Percentiles rank a stretch among this genome's conserved stretches.
Evolutionary conservation across 306 rosid genomes (phyloP).

Genomic region (Citrullus amarus): DNA sequence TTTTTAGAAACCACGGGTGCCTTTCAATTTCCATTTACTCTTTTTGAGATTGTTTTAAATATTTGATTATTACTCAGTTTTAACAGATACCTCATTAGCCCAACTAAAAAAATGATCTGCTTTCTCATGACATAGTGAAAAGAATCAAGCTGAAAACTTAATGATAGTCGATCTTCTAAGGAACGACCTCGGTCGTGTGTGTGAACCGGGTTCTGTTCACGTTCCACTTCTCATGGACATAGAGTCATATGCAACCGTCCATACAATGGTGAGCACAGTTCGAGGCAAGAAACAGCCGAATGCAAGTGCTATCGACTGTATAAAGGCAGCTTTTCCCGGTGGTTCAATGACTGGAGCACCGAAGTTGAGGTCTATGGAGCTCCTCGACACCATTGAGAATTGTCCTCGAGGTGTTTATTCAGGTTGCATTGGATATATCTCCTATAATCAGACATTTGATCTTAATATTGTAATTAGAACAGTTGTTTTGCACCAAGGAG

Average conservation of each 20-base stretch:
- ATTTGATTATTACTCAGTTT: background rate
- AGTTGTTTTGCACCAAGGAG: slow-evolving; percentile 58
- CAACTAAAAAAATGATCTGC: background rate
- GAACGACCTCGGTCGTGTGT: slow-evolving; percentile 93
- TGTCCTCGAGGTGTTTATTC: slow-evolving; percentile 92
- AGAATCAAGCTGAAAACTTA: slow-evolving; percentile 92
- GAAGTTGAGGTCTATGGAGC: slow-evolving; percentile 89
- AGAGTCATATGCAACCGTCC: slow-evolving; percentile 89
- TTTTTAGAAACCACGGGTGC: background rate
- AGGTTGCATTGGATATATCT: slow-evolving; percentile 85
- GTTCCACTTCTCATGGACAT: slow-evolving; percentile 88
- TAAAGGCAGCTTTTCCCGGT: slow-evolving; percentile 90
- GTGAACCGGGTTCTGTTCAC: slow-evolving; percentile 88
- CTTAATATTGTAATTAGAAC: slow-evolving; percentile 93
- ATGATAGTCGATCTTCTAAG: slow-evolving; percentile 98
- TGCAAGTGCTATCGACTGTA: slow-evolving; percentile 55
- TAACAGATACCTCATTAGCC: background rate
- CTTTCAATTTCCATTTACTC: background rate
- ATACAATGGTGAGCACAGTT: slow-evolving; percentile 94
- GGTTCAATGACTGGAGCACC: slow-evolving; percentile 99
- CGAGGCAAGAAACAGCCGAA: slow-evolving; percentile 61
- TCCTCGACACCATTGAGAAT: slow-evolving; percentile 67
- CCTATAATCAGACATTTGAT: slow-evolving; percentile 87
- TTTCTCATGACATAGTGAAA: slow-evolving; percentile 45
- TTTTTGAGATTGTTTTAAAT: background rate